Percentiles rank a stretch among this genome's conserved stretches.
Evolutionary conservation across 2,329 filamentous ascomycete species (phyloP).

Genomic region (Cryphonectria nitschkei): DNA sequence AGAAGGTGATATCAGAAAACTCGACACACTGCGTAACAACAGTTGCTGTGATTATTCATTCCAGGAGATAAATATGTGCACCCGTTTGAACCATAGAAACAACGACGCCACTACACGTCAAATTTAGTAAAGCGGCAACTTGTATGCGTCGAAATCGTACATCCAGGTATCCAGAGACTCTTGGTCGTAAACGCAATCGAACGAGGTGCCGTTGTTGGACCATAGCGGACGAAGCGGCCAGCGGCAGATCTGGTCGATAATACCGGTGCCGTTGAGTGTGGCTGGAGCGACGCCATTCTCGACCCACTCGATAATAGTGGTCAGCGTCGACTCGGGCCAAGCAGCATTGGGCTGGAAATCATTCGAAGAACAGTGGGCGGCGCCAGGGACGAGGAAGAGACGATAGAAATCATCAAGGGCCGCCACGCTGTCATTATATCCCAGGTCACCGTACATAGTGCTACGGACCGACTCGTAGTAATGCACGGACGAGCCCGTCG

Average conservation of each 20-base stretch:
- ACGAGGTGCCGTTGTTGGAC: constrained; percentile 6
- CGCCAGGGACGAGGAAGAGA: constrained; percentile 50
- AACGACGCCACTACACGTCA: too few species aligned
- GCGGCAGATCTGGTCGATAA: background rate
- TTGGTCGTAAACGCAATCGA: background rate
- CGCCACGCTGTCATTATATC: constrained; percentile 31
- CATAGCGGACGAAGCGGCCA: background rate
- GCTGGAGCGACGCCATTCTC: constrained; percentile 34
- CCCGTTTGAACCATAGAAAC: too few species aligned
- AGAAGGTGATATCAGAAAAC: too few species aligned
- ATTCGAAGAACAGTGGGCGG: constrained; percentile 45
- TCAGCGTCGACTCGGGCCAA: background rate
- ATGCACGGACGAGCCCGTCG: constrained; percentile 28
- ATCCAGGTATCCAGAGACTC: background rate
- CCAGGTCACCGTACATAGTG: constrained; percentile 33
- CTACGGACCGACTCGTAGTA: constrained; percentile 4
- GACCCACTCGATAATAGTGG: constrained; percentile 38
- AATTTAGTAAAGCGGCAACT: background rate
- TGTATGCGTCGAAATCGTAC: constrained; percentile 1
- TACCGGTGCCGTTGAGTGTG: constrained; percentile 35
- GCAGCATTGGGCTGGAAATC: background rate
- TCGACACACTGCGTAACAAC: too few species aligned
- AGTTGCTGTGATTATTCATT: too few species aligned
- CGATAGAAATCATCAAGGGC: constrained; percentile 50
- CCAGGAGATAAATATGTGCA: too few species aligned